Evolutionary conservation across 805 yeast species (phyloP).

Genomic region (Saccharomycopsis sp.): DNA sequence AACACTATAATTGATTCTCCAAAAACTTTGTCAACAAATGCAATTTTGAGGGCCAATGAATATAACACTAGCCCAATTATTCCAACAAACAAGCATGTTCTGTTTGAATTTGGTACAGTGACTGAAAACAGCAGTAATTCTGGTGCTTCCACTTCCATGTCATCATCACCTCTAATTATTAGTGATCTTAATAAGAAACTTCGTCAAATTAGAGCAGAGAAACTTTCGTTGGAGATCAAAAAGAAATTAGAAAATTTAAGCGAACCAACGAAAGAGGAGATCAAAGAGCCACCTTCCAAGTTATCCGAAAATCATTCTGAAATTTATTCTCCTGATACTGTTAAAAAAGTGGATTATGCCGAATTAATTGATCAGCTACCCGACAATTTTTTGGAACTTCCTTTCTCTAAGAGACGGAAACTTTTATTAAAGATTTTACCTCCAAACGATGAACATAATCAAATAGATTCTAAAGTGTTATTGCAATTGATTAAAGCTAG

Average conservation of each 20-base stretch:
- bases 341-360: slow-evolving; percentile 16
- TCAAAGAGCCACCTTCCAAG: neutral
- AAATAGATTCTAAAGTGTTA: slow-evolving; percentile 24
- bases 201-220: neutral
- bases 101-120: slow-evolving; percentile 16
- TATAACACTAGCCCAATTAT: neutral
- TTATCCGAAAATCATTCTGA: slow-evolving; percentile 15
- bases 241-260: neutral
- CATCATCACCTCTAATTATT: slow-evolving; percentile 13
- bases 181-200: slow-evolving; percentile 8
- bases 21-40: neutral
- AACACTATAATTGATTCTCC: neutral
- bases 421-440: slow-evolving; percentile 28
- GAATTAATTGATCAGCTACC: slow-evolving; percentile 32
- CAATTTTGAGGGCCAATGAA: slow-evolving; percentile 1
- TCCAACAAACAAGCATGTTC: neutral
- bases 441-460: slow-evolving; percentile 19
- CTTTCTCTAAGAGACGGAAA: slow-evolving; percentile 51
- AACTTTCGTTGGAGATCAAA: neutral
- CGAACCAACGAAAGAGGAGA: neutral
- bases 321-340: too few species aligned
- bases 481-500: slow-evolving; percentile 23
- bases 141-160: slow-evolving; percentile 6
- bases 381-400: slow-evolving; percentile 41
- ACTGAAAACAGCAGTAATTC: slow-evolving; percentile 10